Evolutionary conservation across 371 early-diverging fungal genomes (phyloP).

Genomic region (Encephalitozoon romaleae): DNA sequence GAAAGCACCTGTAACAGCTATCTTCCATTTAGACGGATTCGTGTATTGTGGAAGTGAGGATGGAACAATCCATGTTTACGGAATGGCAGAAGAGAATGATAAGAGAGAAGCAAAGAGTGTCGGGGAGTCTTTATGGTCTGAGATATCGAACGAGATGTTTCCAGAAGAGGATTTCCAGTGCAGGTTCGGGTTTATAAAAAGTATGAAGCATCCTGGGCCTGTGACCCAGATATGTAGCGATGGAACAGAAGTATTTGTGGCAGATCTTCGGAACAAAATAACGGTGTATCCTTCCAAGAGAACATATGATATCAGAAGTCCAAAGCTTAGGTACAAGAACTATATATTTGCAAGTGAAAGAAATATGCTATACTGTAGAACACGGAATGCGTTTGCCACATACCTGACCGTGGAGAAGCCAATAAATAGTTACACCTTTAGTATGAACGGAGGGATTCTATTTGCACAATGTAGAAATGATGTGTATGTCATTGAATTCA

Average conservation of each 20-base stretch:
- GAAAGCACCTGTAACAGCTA: not conserved
- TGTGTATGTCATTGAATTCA: conserved; percentile 28
- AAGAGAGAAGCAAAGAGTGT: not conserved
- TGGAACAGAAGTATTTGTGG: conserved; percentile 39
- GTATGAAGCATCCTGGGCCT: conserved; percentile 40
- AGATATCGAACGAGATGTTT: not conserved
- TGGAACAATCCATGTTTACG: not conserved
- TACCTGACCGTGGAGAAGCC: not conserved
- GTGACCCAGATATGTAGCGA: conserved; percentile 26
- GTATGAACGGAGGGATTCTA: conserved; percentile 24
- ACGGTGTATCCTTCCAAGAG: conserved; percentile 42
- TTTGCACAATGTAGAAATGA: conserved; percentile 18
- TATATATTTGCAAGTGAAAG: conserved; percentile 41
- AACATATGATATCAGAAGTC: conserved; percentile 36
- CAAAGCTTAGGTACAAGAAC: conserved; percentile 7
- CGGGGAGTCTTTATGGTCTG: not conserved
- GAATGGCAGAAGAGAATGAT: not conserved
- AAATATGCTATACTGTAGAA: conserved; percentile 28
- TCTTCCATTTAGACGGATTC: not conserved
- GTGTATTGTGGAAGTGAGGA: not conserved
- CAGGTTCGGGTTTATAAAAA: not conserved
- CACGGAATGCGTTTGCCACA: conserved; percentile 11
- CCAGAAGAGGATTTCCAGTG: not conserved
- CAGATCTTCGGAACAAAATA: conserved; percentile 49
- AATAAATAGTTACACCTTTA: conserved; percentile 19